These are phyloP conservation scores for Starmerella cellae DNA, from an alignment of 805 yeast genomes.

Conservation along the genomic window DNA sequence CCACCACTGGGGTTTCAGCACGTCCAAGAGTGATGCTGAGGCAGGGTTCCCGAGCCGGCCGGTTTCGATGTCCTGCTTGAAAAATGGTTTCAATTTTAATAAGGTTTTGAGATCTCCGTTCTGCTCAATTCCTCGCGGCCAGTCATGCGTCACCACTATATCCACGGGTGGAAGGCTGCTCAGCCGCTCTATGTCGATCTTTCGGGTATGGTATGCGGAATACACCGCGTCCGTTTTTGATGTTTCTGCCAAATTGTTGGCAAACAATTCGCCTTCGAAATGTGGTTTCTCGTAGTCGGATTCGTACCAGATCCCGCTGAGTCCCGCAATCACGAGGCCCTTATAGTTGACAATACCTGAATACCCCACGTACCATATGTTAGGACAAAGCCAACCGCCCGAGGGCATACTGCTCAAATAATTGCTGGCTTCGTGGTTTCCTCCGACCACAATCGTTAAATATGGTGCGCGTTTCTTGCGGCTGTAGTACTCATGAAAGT, in stretches of 20 bases:
- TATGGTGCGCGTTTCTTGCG: conserved; percentile 56
- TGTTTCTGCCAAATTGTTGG: neutral
- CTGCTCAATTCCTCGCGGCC: conserved; percentile 74
- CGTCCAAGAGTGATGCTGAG: conserved; percentile 34
- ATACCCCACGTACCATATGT: conserved; percentile 73
- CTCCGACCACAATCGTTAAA: conserved; percentile 75
- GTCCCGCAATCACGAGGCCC: conserved; percentile 66
- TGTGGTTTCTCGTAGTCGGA: conserved; percentile 35
- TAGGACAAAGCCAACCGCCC: conserved; percentile 92
- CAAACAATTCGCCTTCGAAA: conserved; percentile 13
- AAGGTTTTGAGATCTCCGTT: conserved; percentile 46
- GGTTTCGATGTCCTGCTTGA: conserved; percentile 46
- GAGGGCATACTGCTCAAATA: conserved; percentile 55
- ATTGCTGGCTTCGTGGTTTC: conserved; percentile 85
- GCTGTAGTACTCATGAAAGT: conserved; percentile 58
- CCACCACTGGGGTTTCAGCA: conserved; percentile 67
- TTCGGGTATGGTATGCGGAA: conserved; percentile 62
- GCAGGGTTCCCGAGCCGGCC: conserved; percentile 58
- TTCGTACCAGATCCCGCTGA: conserved; percentile 69
- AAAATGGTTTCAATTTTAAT: conserved; percentile 49
- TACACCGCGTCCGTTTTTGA: conserved; percentile 26
- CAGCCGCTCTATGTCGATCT: conserved; percentile 46
- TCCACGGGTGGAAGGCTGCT: conserved; percentile 30
- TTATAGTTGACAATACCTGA: conserved; percentile 59
- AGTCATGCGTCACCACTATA: conserved; percentile 71